Base-by-base conservation (phyloP, 306 rosid genomes). In the Psophocarpus tetragonolobus region DNA sequence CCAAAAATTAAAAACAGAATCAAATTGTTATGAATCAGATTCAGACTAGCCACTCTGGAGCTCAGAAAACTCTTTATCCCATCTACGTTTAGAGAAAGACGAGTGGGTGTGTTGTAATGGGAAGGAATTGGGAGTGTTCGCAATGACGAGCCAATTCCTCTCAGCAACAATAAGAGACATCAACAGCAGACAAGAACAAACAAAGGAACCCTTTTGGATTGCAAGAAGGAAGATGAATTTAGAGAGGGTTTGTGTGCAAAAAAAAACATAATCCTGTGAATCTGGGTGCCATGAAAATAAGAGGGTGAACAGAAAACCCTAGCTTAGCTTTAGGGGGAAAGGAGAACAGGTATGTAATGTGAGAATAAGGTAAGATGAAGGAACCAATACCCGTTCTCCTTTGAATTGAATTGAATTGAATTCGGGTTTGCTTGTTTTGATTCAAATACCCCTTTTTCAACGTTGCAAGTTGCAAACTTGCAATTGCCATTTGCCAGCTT, bases 11-110 rank as follows among this genome's bases (percentile, higher is more conserved):
- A 60, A 60, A 32, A 35, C 10, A 3, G 15, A 57, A 32, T 33
- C 2, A 20, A 62, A 23, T 45, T 23, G 26, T 15, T 38, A 41
- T 18, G 54, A 39, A 71, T 68, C 20, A 8, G 61, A 29, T 42
- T 24, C 8, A 0, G 5, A 5, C 65, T 78, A 92, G 6, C 98
- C 97, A 69, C 93, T 76, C 76, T 89, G 97, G 24, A 94, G 82
- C 81, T 83, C 80, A 76, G 90, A 91, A 24, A 91, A 90, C 73
- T 80, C 90, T 57, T 76, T 88, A 87, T 90, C 91, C 97, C 98
- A 91, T 85, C 94, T 81, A 50, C 77, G 80, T 70, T 84, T 87
- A 0, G 89, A 79, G 84, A 79, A 38, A 39, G 74, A 86, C 45
- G 80, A 47, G 6, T 71, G 13, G 84, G 51, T 83, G 54, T 68